A percentile compares a stretch with the other conserved stretches of the same genome.
These are phyloP conservation scores for Dioscorea alata DNA, from an alignment of 106 monocot species.

Conservation along the genomic window DNA sequence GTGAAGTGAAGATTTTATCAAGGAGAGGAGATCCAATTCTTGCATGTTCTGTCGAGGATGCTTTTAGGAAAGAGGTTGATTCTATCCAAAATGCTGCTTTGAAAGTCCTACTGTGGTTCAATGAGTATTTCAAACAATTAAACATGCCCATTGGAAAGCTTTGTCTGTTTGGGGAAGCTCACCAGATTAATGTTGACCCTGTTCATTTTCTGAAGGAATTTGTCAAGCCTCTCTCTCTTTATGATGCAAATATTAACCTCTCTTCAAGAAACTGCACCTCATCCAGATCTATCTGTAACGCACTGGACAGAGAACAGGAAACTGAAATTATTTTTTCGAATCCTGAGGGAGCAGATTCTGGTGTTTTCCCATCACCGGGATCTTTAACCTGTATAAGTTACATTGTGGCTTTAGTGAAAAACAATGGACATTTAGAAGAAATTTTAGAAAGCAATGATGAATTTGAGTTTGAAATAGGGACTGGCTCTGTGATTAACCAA, in stretches of 20 bases:
- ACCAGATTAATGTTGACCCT: conserved; percentile 26
- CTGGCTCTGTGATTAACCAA: conserved; percentile 60
- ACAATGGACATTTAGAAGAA: conserved; percentile 21
- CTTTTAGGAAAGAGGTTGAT: conserved; percentile 71
- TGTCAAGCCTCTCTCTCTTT: conserved; percentile 19
- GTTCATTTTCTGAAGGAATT: conserved; percentile 44
- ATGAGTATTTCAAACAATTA: conserved; percentile 42
- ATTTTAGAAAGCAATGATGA: conserved; percentile 63
- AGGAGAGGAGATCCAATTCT: conserved; percentile 45
- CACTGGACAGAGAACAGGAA: conserved; percentile 9
- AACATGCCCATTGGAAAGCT: conserved; percentile 34
- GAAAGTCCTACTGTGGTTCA: conserved; percentile 62
- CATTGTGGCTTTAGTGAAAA: conserved; percentile 35
- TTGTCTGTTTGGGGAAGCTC: conserved; percentile 19
- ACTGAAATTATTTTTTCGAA: conserved; percentile 27
- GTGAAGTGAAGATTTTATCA: conserved; percentile 71
- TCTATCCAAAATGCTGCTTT: conserved; percentile 74
- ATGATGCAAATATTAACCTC: conserved; percentile 7
- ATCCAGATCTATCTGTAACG: conserved; percentile 4
- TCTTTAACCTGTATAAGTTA: conserved; percentile 72
- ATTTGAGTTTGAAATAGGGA: conserved; percentile 93
- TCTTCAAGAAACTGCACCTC: conserved; percentile 7
- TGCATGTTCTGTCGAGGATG: conserved; percentile 31
- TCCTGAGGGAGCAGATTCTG: conserved; percentile 61
- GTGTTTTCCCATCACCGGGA: conserved; percentile 48